Base-by-base conservation (phyloP, 257 asterid species). In the Lycium barbarum region DNA sequence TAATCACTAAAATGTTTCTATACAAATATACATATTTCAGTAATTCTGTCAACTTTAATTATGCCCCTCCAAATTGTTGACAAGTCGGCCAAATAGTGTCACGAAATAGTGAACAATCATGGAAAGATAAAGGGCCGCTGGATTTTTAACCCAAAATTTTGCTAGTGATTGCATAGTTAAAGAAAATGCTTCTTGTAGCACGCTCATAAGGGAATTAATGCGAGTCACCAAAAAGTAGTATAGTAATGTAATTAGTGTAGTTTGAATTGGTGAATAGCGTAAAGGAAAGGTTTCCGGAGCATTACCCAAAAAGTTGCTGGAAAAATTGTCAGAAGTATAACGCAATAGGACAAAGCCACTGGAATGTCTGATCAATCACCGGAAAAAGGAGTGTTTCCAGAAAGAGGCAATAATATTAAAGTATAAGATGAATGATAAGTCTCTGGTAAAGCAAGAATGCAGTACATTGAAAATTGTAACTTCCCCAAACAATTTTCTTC, bases 371-470 rank as follows among this genome's bases (percentile, higher is more conserved):
- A 18, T 66, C 9, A 2, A 71, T 38, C 55, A 9, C 15, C 12
- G 17, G 4, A 71, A 40, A 71, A 40, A 38, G 54, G 9, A 71
- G 33, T 71, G 36, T 17, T 71, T 71, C 79, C 55, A 18, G 36
- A 71, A 43, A 71, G 79, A 18, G 9, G 36, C 55, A 40, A n/a
- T n/a, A 71, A 43, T 18, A 71, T 26, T 9, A 43, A 43, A 71
- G 18, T 43, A 71, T 71, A 40, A 40, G 43, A 18, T 71, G 79
- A 43, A 43, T 7, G 18, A 71, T 3, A 17, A 71, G 17, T 62
- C 78, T 68, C 13, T 38, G 33, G 78, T 70, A 53, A 38, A 70
- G 51, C 13, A 70, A 70, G 78, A 68, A 38, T 68, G 53, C 78
- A 5, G 57, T 47, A 18, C 55, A 43, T 43, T 43, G 57, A 71